Base-by-base conservation (phyloP, 164 flowering plant genomes). In the Aristolochia contorta region DNA sequence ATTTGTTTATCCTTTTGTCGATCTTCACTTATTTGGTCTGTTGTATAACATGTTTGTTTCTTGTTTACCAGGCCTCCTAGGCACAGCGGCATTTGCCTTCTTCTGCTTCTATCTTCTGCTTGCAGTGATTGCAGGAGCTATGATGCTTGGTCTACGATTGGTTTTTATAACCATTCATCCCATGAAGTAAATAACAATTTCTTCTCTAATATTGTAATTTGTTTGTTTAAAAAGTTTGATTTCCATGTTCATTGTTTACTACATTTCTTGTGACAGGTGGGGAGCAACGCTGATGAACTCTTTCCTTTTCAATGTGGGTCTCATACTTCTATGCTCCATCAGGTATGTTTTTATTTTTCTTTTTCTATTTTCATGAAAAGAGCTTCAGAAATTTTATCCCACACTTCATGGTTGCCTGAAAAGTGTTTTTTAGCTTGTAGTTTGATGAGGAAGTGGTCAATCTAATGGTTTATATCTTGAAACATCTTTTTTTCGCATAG, bases 131-230 rank as follows among this genome's bases (percentile, higher is more conserved):
- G 95, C 99, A 67, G 99, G 99, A 50, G 97, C 92, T 43, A 86
- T 83, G 95, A 85, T 94, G 97, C 80, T 94, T 67, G 97, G 99
- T 14, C 71, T 94, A 70, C 77, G 87, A 83, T 74, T 94, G 69
- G 96, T 91, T 72, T 94, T 94, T 73, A 80, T 94, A 37, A 94
- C 99, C 43, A 91, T 94, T 67, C 97, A 94, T 77, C 99, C 99
- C 45, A 94, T 94, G 99, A 94, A 91, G 97, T 94, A 91, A 69
- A 54, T 55, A 48, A 50, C 54, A 54, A 25, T 63, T 22, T 46
- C 49, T 47, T 16, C 30, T 15, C 43, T 27, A 43, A 32, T 65
- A 59, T 24, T 47, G 52, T 64, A 20, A 27, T 45, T 51, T 24
- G 46, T 19, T 24, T 46, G 57, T 24, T 53, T 65, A 20, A 45